These are phyloP conservation scores for Carex parvula DNA, from an alignment of 176 grass and related monocot genomes.

Conservation along the genomic window DNA sequence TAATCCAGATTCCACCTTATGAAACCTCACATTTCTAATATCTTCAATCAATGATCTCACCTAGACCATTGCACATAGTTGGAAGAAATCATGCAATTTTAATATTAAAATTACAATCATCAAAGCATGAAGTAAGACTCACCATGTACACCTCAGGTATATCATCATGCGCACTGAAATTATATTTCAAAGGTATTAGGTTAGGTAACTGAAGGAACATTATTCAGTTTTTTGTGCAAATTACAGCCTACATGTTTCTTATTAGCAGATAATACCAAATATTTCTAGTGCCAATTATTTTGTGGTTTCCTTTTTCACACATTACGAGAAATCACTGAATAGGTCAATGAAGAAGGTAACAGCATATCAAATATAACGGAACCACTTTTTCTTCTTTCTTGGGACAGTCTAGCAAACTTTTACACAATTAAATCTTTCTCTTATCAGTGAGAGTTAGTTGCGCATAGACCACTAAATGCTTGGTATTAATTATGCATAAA, in stretches of 20 bases:
- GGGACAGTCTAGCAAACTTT: neutral
- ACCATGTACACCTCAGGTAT: conserved; percentile 89
- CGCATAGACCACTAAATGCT: neutral
- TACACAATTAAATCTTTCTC: neutral
- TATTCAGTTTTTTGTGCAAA: neutral
- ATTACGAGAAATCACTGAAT: neutral
- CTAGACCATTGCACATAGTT: conserved; percentile 32
- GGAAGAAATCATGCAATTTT: conserved; percentile 2
- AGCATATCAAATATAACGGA: neutral
- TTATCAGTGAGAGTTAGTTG: neutral
- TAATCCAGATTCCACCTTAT: conserved; percentile 90
- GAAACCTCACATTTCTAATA: conserved; percentile 95
- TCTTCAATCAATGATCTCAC: conserved; percentile 95
- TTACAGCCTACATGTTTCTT: neutral
- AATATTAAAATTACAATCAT: conserved; percentile 6
- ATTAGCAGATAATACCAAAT: neutral
- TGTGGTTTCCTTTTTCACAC: neutral
- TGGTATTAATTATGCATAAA: neutral
- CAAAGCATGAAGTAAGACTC: conserved; percentile 23
- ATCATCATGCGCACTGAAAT: conserved; percentile 74
- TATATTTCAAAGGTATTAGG: neutral
- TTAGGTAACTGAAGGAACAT: neutral
- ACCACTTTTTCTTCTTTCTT: neutral
- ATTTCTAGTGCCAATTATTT: neutral
- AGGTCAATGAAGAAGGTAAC: neutral